Evolutionary conservation across 495 filamentous ascomycete species (phyloP).

Genomic region (Lasiosphaeriaceae sp.): DNA sequence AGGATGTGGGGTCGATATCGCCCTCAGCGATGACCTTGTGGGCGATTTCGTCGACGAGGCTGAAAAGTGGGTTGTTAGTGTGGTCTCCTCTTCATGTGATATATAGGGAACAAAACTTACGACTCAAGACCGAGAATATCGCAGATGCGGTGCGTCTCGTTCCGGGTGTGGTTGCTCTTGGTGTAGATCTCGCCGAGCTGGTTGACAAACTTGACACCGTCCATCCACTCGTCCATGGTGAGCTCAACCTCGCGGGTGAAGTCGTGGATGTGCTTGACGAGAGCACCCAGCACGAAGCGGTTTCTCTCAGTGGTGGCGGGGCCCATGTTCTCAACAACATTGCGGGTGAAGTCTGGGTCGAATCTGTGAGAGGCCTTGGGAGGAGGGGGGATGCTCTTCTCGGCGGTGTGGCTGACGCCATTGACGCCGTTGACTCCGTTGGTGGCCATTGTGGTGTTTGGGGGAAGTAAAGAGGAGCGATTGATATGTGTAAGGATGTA

Average conservation of each 20-base stretch:
- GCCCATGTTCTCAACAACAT: constrained; percentile 71
- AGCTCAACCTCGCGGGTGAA: constrained; percentile 81
- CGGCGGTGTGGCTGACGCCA: constrained; percentile 10
- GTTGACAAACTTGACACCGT: constrained; percentile 62
- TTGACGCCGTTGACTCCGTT: constrained; percentile 8
- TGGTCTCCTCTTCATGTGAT: neutral
- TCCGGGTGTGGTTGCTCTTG: constrained; percentile 58
- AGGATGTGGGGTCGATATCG: constrained; percentile 68
- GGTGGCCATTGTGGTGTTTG: constrained; percentile 21
- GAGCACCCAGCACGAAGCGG: constrained; percentile 57
- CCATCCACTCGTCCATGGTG: constrained; percentile 76
- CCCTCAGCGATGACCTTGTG: constrained; percentile 73
- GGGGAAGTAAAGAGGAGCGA: neutral
- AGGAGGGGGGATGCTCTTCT: constrained; percentile 5
- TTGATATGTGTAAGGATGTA: neutral
- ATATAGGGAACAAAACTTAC: constrained; percentile 38
- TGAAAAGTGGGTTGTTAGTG: constrained; percentile 21
- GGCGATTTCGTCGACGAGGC: constrained; percentile 79
- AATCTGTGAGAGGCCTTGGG: constrained; percentile 41
- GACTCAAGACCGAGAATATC: constrained; percentile 82
- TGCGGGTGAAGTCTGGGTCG: constrained; percentile 73
- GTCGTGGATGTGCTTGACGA: constrained; percentile 77
- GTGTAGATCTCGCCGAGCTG: constrained; percentile 49
- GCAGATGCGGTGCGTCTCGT: constrained; percentile 72
- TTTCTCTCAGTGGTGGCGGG: constrained; percentile 66